Base-by-base conservation (phyloP, 129 eudicot genomes). In the Ambrosia trifida region DNA sequence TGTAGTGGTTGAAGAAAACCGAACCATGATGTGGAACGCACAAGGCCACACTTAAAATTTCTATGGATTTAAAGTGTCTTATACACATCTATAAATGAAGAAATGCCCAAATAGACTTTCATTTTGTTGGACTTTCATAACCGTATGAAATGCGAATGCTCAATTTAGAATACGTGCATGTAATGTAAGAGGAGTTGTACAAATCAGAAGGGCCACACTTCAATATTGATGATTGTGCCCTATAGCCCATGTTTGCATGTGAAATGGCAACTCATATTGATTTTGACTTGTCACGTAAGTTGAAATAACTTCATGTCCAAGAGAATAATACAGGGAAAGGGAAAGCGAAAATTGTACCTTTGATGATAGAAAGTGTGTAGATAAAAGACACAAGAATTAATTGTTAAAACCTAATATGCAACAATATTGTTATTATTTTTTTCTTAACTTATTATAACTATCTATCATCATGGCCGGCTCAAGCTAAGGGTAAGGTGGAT, bases 231-330 rank as follows among this genome's bases (percentile, higher is more conserved):
- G 32, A 47, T 20, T 14, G 59, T 17, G 44, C 49, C 68, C 45
- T 28, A 51, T 11, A 66, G 51, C 80, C 80, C 80, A 68, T 61
- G 74, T 36, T 68, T 58, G 75, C 80, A 76, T 70, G 81, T 77
- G 76, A 72, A 31, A 41, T 40, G 81, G 70, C 81, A 70, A 69
- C 81, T 70, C 81, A 69, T 74, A 6, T 47, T 77, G 59, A 77
- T 62, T 59, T 53, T 31, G 72, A 77, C 81, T 70, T n/a, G 24
- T 70, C 81, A 77, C 36, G 18, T 64, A 65, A 54, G 57, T 24
- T 64, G 52, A 61, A 72, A 62, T 63, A 33, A 14, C 64, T 46
- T 35, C 64, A 33, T 32, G 18, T n/a, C 68, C 67, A 57, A 44
- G 47, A 30, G 30, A 45, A 30, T 31, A 70, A 47, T 49, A 40